Percentiles rank a stretch among this genome's conserved stretches.
Evolutionary conservation across 768 basidiomycete genomes (phyloP).

Genomic region (Royoungia palumana): DNA sequence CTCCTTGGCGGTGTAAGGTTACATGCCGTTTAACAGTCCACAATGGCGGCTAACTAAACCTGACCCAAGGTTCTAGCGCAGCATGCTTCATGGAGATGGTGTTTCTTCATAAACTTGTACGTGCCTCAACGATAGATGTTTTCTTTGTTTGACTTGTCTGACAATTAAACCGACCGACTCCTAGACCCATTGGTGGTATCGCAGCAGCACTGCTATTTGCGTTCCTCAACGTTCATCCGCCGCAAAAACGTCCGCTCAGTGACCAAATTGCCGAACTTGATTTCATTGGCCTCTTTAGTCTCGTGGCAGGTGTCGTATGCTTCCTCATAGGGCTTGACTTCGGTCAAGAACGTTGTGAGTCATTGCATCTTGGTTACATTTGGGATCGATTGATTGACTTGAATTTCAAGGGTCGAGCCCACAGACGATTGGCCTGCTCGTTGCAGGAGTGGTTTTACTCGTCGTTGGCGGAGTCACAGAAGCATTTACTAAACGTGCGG

Average conservation of each 20-base stretch:
- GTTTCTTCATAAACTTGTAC: slow-evolving; percentile 73
- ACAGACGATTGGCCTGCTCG: slow-evolving; percentile 55
- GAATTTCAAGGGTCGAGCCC: slow-evolving; percentile 47
- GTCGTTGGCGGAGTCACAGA: slow-evolving; percentile 55
- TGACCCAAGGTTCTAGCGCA: slow-evolving; percentile 58
- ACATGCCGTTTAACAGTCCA: neutral
- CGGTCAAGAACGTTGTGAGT: slow-evolving; percentile 62
- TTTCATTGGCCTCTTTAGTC: slow-evolving; percentile 59
- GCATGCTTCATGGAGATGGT: slow-evolving; percentile 80
- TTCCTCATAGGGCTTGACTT: slow-evolving; percentile 69
- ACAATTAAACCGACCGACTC: neutral
- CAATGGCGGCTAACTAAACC: neutral
- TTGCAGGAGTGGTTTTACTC: slow-evolving; percentile 51
- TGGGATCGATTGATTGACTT: neutral
- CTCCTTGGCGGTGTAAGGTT: slow-evolving; percentile 73
- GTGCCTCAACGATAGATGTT: slow-evolving; percentile 13
- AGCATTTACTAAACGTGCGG: slow-evolving; percentile 54
- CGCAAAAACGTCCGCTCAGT: slow-evolving; percentile 51
- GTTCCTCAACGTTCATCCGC: slow-evolving; percentile 75
- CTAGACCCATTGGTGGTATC: slow-evolving; percentile 67
- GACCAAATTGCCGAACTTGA: slow-evolving; percentile 65
- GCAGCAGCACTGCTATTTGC: slow-evolving; percentile 60
- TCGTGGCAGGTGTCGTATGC: slow-evolving; percentile 61
- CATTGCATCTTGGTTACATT: neutral
- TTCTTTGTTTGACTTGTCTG: neutral